Percentiles rank a stretch among this genome's conserved stretches.
Evolutionary conservation across 441 rosid species (phyloP).

Genomic region (Euphorbia schlechtendalii): DNA sequence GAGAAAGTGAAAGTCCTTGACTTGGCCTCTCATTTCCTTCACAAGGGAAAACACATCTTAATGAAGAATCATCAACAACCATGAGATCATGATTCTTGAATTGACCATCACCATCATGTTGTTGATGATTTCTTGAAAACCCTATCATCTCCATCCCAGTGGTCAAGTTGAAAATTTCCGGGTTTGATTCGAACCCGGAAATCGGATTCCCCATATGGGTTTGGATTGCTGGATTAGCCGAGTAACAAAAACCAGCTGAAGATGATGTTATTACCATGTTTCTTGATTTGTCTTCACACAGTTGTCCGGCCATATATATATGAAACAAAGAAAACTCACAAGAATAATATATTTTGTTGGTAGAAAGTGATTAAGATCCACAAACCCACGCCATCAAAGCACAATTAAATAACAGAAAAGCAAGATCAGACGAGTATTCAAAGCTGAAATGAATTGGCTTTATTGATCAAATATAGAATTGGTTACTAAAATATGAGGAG

Average conservation of each 20-base stretch:
- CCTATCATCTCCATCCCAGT: slow-evolving; percentile 84
- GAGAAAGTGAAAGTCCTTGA: slow-evolving; percentile 95
- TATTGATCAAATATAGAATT: background rate
- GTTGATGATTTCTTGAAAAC: slow-evolving; percentile 57
- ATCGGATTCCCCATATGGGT: slow-evolving; percentile 55
- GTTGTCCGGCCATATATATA: slow-evolving; percentile 32
- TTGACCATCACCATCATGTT: slow-evolving; percentile 28
- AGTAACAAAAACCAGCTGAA: slow-evolving; percentile 41
- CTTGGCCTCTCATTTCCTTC: slow-evolving; percentile 89
- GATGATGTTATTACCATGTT: slow-evolving; percentile 38
- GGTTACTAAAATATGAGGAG: slow-evolving; percentile 1
- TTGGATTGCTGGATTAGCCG: slow-evolving; percentile 38
- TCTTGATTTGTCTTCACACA: slow-evolving; percentile 39
- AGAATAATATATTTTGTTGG: background rate
- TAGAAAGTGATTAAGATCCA: background rate
- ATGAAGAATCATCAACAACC: slow-evolving; percentile 52
- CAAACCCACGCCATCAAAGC: background rate
- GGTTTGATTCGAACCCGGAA: slow-evolving; percentile 54
- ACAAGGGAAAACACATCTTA: slow-evolving; percentile 64
- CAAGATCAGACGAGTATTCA: background rate
- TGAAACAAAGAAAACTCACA: too few species aligned
- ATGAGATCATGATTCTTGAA: slow-evolving; percentile 42
- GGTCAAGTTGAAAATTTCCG: slow-evolving; percentile 62
- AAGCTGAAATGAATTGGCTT: background rate
- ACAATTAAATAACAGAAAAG: background rate